Evolutionary conservation across 345 rosid species (phyloP).

Genomic region (Heritiera fomes): DNA sequence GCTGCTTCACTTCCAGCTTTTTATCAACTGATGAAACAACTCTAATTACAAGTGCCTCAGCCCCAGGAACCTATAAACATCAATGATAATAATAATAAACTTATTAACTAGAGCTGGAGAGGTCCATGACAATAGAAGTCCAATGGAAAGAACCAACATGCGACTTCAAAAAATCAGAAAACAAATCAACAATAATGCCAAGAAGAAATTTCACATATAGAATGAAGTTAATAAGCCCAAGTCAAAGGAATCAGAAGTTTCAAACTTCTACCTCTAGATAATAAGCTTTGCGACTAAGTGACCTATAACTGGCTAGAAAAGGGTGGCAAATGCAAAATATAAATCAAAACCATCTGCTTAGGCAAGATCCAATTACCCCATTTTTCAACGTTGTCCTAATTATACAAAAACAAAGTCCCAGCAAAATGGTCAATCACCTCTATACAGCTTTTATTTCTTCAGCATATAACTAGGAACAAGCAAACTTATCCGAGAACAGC

Average conservation of each 20-base stretch:
- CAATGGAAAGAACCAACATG: slow-evolving; percentile 5
- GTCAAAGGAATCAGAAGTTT: slow-evolving; percentile 3
- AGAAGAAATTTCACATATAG: background rate
- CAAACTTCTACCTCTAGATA: background rate
- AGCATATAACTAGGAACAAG: background rate
- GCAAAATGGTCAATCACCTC: background rate
- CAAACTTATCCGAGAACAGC: background rate
- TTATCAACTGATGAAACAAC: slow-evolving; percentile 99
- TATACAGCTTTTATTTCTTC: background rate
- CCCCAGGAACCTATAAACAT: slow-evolving; percentile 76
- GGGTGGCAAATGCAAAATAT: background rate
- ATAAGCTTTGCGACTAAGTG: background rate
- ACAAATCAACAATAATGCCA: background rate
- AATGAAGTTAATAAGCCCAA: background rate
- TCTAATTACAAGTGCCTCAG: slow-evolving; percentile 91
- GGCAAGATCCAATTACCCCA: background rate
- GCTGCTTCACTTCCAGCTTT: slow-evolving; percentile 94
- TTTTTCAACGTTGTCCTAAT: background rate
- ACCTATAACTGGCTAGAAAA: background rate
- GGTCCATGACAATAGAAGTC: background rate
- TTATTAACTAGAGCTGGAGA: background rate
- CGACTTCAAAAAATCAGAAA: background rate
- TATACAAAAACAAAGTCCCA: background rate
- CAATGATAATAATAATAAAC: slow-evolving; percentile 18
- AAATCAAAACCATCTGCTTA: background rate